phyloP scores from a whole-genome alignment of 176 grass and related monocot genomes.

The Lolium multiflorum region DNA sequence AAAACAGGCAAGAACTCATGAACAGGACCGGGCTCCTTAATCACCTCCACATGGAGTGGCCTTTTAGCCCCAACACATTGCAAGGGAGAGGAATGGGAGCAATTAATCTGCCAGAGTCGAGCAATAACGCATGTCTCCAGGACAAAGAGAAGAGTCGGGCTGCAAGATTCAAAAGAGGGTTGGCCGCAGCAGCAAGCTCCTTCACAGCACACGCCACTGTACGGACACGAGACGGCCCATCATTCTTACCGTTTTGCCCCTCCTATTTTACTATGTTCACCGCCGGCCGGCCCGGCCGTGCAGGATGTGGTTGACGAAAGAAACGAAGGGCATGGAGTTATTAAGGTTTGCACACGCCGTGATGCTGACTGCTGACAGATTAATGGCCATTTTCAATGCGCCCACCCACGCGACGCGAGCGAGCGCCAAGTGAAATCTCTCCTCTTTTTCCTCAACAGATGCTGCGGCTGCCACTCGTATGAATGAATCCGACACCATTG shows the following conservation, averaged over 20 bases:
- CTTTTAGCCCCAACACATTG: too few relatives aligned
- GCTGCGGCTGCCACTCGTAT: not conserved
- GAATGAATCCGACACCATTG: not conserved
- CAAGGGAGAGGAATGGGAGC: not conserved
- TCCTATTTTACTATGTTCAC: not conserved
- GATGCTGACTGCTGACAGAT: conserved; percentile 33
- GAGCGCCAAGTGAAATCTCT: conserved; percentile 11
- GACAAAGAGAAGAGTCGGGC: not conserved
- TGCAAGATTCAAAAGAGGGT: not conserved
- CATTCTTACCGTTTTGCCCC: not conserved
- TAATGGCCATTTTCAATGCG: conserved; percentile 47
- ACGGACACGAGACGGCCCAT: not conserved
- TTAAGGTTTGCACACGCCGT: conserved; percentile 23
- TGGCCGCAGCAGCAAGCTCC: too few relatives aligned
- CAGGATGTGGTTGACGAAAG: not conserved
- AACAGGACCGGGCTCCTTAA: too few relatives aligned
- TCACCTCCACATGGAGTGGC: too few relatives aligned
- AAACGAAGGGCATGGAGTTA: not conserved
- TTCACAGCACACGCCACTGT: not conserved
- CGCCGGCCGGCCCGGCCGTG: not conserved
- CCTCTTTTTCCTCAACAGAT: conserved; percentile 50
- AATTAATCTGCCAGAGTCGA: not conserved
- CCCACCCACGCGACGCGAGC: conserved; percentile 25
- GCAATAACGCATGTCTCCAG: not conserved
- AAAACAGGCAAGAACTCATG: too few relatives aligned